Evolutionary conservation across 2,329 filamentous ascomycete species (phyloP).

Genomic region (Sporothrix humicola): DNA sequence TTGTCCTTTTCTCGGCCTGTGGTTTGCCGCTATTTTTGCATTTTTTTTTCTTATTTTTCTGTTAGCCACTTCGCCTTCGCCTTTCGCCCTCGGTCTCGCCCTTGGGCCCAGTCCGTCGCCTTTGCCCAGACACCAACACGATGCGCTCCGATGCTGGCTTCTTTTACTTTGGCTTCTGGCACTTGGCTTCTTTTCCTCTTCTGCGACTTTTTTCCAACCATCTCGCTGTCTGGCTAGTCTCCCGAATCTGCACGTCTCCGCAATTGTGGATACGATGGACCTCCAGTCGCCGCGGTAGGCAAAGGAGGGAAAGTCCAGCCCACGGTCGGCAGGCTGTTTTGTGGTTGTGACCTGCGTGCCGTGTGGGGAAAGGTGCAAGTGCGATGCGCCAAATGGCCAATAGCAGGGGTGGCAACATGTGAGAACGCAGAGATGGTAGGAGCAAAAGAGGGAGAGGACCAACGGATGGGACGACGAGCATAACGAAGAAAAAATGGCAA

Average conservation of each 20-base stretch:
- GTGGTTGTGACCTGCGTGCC: slow-evolving; percentile 18
- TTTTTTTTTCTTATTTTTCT: neutral
- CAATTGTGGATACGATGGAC: slow-evolving; percentile 20
- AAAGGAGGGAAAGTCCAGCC: slow-evolving; percentile 17
- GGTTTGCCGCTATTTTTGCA: neutral
- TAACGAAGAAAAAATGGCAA: neutral
- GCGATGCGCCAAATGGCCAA: neutral
- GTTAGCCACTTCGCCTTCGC: neutral
- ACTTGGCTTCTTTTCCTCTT: neutral
- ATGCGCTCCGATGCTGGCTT: slow-evolving; percentile 18
- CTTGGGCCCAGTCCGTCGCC: neutral
- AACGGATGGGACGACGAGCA: neutral
- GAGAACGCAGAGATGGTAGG: neutral
- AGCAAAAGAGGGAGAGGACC: neutral
- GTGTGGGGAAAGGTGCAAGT: slow-evolving; percentile 32
- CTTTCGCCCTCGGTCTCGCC: neutral
- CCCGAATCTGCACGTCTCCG: slow-evolving; percentile 21
- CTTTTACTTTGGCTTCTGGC: neutral
- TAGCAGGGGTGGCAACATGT: slow-evolving; percentile 3
- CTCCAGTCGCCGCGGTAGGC: neutral
- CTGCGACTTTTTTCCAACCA: neutral
- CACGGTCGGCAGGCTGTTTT: neutral
- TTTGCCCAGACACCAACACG: neutral
- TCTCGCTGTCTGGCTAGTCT: neutral
- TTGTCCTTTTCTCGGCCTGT: neutral